These are phyloP conservation scores for Cystobasidium onofrii DNA, from an alignment of 768 basidiomycete genomes.

Conservation along the genomic window DNA sequence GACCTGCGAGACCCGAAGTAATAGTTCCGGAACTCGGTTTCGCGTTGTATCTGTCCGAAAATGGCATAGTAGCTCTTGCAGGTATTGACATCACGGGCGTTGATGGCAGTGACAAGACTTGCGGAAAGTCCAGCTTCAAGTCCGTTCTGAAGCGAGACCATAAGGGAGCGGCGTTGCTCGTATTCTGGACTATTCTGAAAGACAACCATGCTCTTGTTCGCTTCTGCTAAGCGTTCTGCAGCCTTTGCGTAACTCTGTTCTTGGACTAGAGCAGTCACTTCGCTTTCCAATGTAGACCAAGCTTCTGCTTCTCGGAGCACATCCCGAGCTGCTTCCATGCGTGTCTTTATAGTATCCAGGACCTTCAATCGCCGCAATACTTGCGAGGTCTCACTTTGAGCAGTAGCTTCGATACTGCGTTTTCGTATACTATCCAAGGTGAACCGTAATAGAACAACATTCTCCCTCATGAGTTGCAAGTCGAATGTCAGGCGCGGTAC, in stretches of 20 bases:
- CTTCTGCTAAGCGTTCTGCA: constrained; percentile 82
- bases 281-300: constrained; percentile 89
- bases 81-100: constrained; percentile 61
- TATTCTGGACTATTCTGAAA: constrained; percentile 89
- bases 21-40: constrained; percentile 84
- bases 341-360: constrained; percentile 69
- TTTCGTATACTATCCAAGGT: constrained; percentile 58
- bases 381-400: constrained; percentile 52
- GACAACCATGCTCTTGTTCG: constrained; percentile 76
- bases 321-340: constrained; percentile 82
- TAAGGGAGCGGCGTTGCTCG: constrained; percentile 70
- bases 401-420: constrained; percentile 45
- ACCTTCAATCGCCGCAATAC: constrained; percentile 69
- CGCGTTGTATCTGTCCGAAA: constrained; percentile 82
- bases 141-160: constrained; percentile 90
- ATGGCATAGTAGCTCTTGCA: constrained; percentile 75
- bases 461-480: constrained; percentile 92
- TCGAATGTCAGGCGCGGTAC: constrained; percentile 90
- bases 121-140: constrained; percentile 85
- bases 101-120: constrained; percentile 80
- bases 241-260: constrained; percentile 78
- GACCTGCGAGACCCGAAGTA: constrained; percentile 78
- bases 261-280: constrained; percentile 73
- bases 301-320: constrained; percentile 90
- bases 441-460: constrained; percentile 66